A percentile compares a stretch with the other conserved stretches of the same genome.
Evolutionary conservation across 192 early-diverging fungal species (phyloP).

Genomic region (Backusella mclennaniae): DNA sequence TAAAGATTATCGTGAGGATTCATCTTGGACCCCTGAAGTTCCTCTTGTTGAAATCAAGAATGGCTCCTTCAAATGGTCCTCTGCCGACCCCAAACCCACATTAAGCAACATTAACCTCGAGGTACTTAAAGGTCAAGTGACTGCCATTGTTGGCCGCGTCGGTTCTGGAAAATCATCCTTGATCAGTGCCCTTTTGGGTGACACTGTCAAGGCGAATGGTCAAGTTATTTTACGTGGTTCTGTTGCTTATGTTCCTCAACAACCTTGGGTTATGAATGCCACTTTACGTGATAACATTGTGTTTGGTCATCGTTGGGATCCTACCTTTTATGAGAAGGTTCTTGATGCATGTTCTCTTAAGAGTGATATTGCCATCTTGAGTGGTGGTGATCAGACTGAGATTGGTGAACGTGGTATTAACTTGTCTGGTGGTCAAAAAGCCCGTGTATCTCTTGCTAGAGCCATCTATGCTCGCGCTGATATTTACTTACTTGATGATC

Average conservation of each 20-base stretch:
- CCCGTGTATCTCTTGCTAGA: slow-evolving; percentile 58
- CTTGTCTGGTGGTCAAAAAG: slow-evolving; percentile 91
- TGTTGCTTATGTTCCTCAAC: slow-evolving; percentile 77
- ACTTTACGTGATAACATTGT: slow-evolving; percentile 91
- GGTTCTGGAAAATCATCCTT: slow-evolving; percentile 69
- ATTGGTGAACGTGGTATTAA: slow-evolving; percentile 92
- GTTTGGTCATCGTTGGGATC: slow-evolving; percentile 80
- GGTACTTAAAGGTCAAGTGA: slow-evolving; percentile 37
- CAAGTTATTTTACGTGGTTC: slow-evolving; percentile 61
- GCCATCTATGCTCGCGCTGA: slow-evolving; percentile 91
- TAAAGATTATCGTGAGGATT: slow-evolving; percentile 30
- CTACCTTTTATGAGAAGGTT: slow-evolving; percentile 67
- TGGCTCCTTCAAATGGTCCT: slow-evolving; percentile 58
- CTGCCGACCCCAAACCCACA: slow-evolving; percentile 34
- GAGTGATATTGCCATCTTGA: slow-evolving; percentile 83
- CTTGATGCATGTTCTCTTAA: slow-evolving; percentile 84
- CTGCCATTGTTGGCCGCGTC: slow-evolving; percentile 45
- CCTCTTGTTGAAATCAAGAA: slow-evolving; percentile 47
- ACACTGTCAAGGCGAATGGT: slow-evolving; percentile 74
- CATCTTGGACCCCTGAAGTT: slow-evolving; percentile 16
- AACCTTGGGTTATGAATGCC: slow-evolving; percentile 96
- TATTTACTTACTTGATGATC: slow-evolving; percentile 78
- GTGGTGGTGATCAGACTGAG: slow-evolving; percentile 88
- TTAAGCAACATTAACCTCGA: slow-evolving; percentile 41
- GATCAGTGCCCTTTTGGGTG: slow-evolving; percentile 80